Conservation (phyloP, 768 basidiomycete genomes). For the Tricholoma sp. region DNA sequence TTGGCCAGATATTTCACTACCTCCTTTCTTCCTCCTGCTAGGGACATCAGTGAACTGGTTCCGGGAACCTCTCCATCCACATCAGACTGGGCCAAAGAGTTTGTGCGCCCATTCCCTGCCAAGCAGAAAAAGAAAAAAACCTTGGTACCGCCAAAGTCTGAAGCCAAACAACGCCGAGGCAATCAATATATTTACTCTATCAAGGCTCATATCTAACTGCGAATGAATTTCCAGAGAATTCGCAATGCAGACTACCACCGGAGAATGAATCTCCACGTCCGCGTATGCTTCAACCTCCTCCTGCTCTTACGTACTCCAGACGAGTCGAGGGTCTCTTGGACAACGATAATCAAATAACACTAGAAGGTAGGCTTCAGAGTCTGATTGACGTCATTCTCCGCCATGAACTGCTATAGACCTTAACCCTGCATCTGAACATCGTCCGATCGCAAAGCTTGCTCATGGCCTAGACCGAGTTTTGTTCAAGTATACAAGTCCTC, state of each 20-base stretch:
- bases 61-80: no score
- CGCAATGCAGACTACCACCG: no score
- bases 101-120: no score
- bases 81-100: no score
- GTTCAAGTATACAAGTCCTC: slow-evolving; percentile 25
- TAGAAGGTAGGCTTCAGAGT: slow-evolving; percentile 10
- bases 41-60: no score
- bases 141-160: no score
- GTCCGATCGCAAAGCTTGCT: slow-evolving; percentile 56
- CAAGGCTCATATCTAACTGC: no score
- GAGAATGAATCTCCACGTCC: not conserved
- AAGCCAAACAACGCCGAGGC: no score
- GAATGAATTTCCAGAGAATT: not conserved
- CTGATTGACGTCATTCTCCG: not conserved
- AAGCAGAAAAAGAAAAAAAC: no score
- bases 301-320: slow-evolving; percentile 19
- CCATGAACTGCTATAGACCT: slow-evolving; percentile 35
- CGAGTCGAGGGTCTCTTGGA: slow-evolving; percentile 32
- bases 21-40: no score
- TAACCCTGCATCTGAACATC: slow-evolving; percentile 34
- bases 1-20: not conserved
- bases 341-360: slow-evolving; percentile 6
- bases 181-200: no score
- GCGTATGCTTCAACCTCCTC: slow-evolving; percentile 1
- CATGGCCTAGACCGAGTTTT: slow-evolving; percentile 69